Evolutionary conservation across 2,329 filamentous ascomycete species (phyloP).

Genomic region (Botrytis sinoallii): DNA sequence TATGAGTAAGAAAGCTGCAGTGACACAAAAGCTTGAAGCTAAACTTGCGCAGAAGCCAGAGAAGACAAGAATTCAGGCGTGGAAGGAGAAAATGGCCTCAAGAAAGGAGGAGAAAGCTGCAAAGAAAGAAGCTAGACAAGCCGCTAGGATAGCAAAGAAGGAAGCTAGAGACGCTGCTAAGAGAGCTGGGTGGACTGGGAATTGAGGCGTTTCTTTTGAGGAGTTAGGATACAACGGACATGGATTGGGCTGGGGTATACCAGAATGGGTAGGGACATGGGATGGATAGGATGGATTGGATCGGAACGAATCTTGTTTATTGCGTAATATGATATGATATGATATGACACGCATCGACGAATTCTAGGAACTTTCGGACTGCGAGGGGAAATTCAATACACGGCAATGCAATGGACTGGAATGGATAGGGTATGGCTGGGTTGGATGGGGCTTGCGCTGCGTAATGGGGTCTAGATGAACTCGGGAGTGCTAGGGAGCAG

Average conservation of each 20-base stretch:
- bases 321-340: conserved; percentile 3
- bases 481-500: not conserved
- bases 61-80: not conserved
- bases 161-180: conserved; percentile 2
- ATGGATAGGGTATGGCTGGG: not conserved
- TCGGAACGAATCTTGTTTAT: not conserved
- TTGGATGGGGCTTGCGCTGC: not conserved
- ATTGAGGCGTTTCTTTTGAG: conserved; percentile 16
- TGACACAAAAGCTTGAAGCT: not conserved
- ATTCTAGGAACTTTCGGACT: not conserved
- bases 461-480: not conserved
- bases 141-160: not conserved
- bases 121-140: conserved; percentile 12
- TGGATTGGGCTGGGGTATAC: conserved; percentile 12
- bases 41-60: not conserved
- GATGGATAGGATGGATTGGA: conserved; percentile 10
- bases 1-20: conserved; percentile 20
- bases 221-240: conserved; percentile 9
- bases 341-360: not conserved
- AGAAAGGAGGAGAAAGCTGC: conserved; percentile 16
- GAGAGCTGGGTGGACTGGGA: not conserved
- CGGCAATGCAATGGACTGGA: not conserved
- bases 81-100: not conserved
- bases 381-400: not conserved
- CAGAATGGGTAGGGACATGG: conserved; percentile 8